phyloP scores from a whole-genome alignment of 805 yeast species.

The Osmozyma mogii region DNA sequence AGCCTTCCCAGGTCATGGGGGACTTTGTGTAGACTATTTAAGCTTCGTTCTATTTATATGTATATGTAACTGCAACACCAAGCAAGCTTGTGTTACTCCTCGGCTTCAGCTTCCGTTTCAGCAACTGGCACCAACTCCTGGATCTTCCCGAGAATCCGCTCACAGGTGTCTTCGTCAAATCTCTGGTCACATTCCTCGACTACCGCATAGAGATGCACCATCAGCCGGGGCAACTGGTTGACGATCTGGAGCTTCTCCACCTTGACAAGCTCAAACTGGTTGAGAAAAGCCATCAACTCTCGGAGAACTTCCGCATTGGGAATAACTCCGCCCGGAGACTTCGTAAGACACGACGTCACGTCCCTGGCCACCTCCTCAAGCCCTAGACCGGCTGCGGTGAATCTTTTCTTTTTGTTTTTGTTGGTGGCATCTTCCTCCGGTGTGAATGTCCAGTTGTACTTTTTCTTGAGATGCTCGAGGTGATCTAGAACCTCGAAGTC shows the following conservation, averaged over 20 bases:
- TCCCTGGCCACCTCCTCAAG: conserved; percentile 46
- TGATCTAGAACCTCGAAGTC: conserved; percentile 59
- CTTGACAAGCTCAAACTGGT: conserved; percentile 56
- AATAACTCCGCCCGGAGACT: conserved; percentile 18
- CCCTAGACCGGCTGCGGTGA: conserved; percentile 35
- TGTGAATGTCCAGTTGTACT: conserved; percentile 39
- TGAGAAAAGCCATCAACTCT: conserved; percentile 39
- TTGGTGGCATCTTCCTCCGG: conserved; percentile 21
- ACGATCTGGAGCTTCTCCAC: conserved; percentile 80
- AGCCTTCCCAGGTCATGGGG: neutral
- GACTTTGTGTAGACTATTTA: neutral
- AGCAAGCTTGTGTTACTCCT: no score
- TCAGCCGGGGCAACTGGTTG: conserved; percentile 69
- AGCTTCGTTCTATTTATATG: no score
- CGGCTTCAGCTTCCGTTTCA: conserved; percentile 21
- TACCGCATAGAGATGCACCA: conserved; percentile 71
- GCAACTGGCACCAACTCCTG: conserved; percentile 44
- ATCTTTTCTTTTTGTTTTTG: conserved; percentile 20
- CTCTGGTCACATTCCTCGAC: conserved; percentile 92
- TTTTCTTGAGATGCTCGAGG: conserved; percentile 39
- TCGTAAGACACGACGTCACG: conserved; percentile 31
- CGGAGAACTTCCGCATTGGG: conserved; percentile 16
- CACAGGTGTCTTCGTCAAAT: conserved; percentile 59
- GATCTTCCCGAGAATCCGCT: conserved; percentile 49
- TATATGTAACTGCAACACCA: no score